phyloP scores from a whole-genome alignment of 306 rosid genomes.

The Vigna trinervia region DNA sequence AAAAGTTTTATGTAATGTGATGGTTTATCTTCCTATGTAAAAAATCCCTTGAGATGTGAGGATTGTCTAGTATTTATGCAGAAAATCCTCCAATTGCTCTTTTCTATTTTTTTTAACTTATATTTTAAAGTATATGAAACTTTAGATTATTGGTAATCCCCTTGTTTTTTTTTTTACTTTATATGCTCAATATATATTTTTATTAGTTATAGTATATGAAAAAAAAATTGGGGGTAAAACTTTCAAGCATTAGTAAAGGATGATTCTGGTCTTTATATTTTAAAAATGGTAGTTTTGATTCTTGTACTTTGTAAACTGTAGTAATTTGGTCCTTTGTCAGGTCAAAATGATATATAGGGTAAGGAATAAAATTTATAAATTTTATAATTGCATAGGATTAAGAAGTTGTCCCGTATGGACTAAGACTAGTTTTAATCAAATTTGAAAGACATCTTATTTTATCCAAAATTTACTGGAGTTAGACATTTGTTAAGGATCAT shows the following conservation, averaged over 20 bases:
- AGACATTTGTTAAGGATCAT: no score
- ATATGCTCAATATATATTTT: background rate
- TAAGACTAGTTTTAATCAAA: no score
- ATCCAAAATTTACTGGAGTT: no score
- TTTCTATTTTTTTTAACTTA: background rate
- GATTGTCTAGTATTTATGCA: conserved; percentile 42
- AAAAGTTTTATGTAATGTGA: conserved; percentile 57
- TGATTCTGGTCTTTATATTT: background rate
- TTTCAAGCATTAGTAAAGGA: background rate
- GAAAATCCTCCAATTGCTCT: conserved; percentile 35
- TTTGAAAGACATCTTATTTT: no score
- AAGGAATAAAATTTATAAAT: no score
- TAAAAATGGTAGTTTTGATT: background rate
- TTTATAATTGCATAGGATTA: no score
- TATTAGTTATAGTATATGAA: background rate
- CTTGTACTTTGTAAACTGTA: background rate
- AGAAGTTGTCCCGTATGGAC: no score
- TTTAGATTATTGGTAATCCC: conserved; percentile 2
- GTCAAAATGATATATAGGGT: no score
- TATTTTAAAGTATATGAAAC: conserved; percentile 7
- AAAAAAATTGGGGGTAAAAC: background rate
- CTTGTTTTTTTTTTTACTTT: background rate
- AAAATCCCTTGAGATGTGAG: conserved; percentile 44
- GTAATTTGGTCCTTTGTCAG: no score
- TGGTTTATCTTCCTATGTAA: conserved; percentile 53